Evolutionary conservation across 306 rosid genomes (phyloP), one percentile per base, ranked within the genome.

Genomic region (Pyrus betulifolia): DNA sequence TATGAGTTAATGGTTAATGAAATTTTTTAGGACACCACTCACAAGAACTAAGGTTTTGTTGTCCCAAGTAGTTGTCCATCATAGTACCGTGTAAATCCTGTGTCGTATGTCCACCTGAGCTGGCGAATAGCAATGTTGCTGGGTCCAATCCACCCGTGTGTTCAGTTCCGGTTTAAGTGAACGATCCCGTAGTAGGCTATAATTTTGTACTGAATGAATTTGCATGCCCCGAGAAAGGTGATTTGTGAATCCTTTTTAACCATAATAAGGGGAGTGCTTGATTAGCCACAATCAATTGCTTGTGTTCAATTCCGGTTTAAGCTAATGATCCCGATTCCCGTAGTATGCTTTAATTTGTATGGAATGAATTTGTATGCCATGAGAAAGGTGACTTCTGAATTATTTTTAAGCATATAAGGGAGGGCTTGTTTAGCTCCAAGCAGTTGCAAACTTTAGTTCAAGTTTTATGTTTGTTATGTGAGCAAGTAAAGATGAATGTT

Each of bases 401-500:
- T n/a, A 60, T 77, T 81, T 67, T 73, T 59, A 40, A 19, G 27
- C 28, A 45, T 70, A 8, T 46, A 59, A 3, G 42, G 31, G 57
- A 65, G 54, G 62, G 25, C 17, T 46, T 30, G 28, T 49, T 66
- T 25, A 18, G 60, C n/a, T 27, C 2, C 66, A 44, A 28, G 33
- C 33, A 62, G 11, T 11, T 73, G 19, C 19, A 44, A 59, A 3
- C n/a, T n/a, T 2, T 60, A 17, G 27, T 74, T 14, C 22, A 74
- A 61, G 45, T 62, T 28, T 55, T 21, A 45, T 27, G 15, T 33
- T n/a, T 51, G 66, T 11, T 54, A 46, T 68, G 79, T 33, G 62
- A 75, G 44, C 78, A 12, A 59, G 49, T 67, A 77, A 72, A 61
- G 76, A 57, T 74, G 28, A 23, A 70, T 59, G 71, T 25, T 78